A percentile compares a stretch with the other conserved stretches of the same genome.
Conservation (phyloP, 768 basidiomycete species). For the Psilocybe cubensis region DNA sequence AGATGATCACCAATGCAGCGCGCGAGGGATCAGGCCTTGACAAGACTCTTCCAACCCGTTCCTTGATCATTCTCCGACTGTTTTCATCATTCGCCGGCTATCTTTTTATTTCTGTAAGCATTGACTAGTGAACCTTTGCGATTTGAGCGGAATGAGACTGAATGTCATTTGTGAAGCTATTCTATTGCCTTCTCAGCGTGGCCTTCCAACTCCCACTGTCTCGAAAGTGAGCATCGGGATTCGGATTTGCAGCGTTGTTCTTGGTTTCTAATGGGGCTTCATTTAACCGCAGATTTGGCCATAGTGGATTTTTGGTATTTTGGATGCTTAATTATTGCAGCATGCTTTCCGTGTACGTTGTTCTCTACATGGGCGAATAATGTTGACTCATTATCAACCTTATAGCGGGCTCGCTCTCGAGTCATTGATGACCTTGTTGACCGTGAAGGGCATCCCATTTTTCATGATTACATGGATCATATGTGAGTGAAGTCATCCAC, state of each 20-base stretch:
- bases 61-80: constrained; percentile 32
- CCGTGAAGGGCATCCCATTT: constrained; percentile 52
- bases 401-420: constrained; percentile 65
- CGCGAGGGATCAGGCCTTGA: constrained; percentile 33
- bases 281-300: constrained; percentile 42
- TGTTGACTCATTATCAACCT: too few relatives aligned
- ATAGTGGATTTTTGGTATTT: constrained; percentile 61
- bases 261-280: background rate
- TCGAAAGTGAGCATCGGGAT: constrained; percentile 30
- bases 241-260: background rate
- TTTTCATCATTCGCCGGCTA: constrained; percentile 27
- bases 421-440: constrained; percentile 59
- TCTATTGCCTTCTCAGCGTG: constrained; percentile 58
- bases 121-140: background rate
- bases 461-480: constrained; percentile 73
- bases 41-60: constrained; percentile 23
- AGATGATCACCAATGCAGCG: constrained; percentile 36
- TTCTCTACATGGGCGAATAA: background rate
- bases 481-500: constrained; percentile 33
- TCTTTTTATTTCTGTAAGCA: constrained; percentile 32
- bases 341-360: constrained; percentile 58
- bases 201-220: constrained; percentile 61
- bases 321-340: constrained; percentile 69
- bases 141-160: background rate
- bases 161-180: constrained; percentile 36